phyloP scores from a whole-genome alignment of 768 basidiomycete genomes.

The Pleurotus giganteus region DNA sequence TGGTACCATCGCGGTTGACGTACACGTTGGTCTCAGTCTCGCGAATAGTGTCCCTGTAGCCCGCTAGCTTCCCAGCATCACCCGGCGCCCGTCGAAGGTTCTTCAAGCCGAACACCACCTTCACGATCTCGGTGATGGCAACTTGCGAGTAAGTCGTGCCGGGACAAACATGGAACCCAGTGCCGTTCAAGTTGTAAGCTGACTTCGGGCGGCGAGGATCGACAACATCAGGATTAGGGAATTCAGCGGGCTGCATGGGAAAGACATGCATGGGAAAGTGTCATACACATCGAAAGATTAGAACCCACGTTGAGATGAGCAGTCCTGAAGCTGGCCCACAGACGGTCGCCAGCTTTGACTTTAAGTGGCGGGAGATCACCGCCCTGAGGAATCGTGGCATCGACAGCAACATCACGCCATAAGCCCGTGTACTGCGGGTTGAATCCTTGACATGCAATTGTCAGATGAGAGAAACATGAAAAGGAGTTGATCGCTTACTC shows the following conservation, averaged over 20 bases:
- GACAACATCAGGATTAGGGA: constrained; percentile 37
- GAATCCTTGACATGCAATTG: constrained; percentile 23
- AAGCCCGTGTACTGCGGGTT: constrained; percentile 42
- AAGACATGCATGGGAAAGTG: background rate
- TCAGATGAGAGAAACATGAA: background rate
- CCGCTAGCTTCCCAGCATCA: constrained; percentile 34
- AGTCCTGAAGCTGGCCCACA: constrained; percentile 39
- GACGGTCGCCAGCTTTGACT: constrained; percentile 38
- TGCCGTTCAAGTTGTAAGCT: constrained; percentile 27
- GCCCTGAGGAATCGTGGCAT: constrained; percentile 34
- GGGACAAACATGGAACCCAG: constrained; percentile 40
- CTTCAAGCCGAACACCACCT: constrained; percentile 41
- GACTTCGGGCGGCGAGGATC: constrained; percentile 34
- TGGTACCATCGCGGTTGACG: constrained; percentile 30
- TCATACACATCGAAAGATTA: background rate
- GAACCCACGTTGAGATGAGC: constrained; percentile 38
- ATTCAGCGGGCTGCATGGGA: constrained; percentile 32
- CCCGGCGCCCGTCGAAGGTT: constrained; percentile 48
- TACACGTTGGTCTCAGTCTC: constrained; percentile 35
- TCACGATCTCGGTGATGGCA: constrained; percentile 41
- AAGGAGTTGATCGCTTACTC: constrained; percentile 32
- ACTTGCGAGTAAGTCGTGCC: constrained; percentile 34
- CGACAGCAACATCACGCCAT: constrained; percentile 33
- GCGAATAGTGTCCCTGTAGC: constrained; percentile 26
- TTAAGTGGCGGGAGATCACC: constrained; percentile 28